phyloP scores from a whole-genome alignment of 2,329 filamentous ascomycete species.

The Elsinoe fawcettii region DNA sequence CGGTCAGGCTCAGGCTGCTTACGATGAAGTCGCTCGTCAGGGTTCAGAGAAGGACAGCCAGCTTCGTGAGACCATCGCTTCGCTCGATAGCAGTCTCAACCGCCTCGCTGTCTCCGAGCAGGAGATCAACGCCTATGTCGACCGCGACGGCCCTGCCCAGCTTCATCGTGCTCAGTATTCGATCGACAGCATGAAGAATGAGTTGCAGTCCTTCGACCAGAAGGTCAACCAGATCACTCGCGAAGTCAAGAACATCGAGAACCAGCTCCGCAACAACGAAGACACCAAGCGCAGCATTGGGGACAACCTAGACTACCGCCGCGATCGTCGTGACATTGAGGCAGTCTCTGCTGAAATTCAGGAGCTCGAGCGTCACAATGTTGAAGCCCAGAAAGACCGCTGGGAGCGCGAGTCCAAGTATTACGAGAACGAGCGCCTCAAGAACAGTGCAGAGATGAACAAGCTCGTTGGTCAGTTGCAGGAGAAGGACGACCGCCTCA shows the following conservation, averaged over 20 bases:
- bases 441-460: slow-evolving; percentile 63
- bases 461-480: slow-evolving; percentile 70
- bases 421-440: slow-evolving; percentile 61
- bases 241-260: slow-evolving; percentile 68
- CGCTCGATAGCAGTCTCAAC: slow-evolving; percentile 64
- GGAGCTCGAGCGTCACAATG: slow-evolving; percentile 69
- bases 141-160: slow-evolving; percentile 64
- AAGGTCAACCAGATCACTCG: slow-evolving; percentile 61
- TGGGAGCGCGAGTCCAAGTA: slow-evolving; percentile 62
- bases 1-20: slow-evolving; percentile 63
- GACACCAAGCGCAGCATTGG: slow-evolving; percentile 77
- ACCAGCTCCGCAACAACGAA: slow-evolving; percentile 70
- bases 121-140: slow-evolving; percentile 72
- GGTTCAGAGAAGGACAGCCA: slow-evolving; percentile 66
- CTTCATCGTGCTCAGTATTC: slow-evolving; percentile 61
- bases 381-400: slow-evolving; percentile 70
- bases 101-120: slow-evolving; percentile 67
- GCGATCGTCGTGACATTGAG: slow-evolving; percentile 61
- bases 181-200: slow-evolving; percentile 52
- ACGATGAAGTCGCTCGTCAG: slow-evolving; percentile 66
- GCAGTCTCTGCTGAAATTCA: slow-evolving; percentile 61
- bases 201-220: slow-evolving; percentile 57
- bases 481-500: slow-evolving; percentile 74
- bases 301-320: slow-evolving; percentile 82
- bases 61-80: slow-evolving; percentile 62